Conservation (phyloP, 2,329 filamentous ascomycete species). For the Torrubiella hemipterigena region DNA sequence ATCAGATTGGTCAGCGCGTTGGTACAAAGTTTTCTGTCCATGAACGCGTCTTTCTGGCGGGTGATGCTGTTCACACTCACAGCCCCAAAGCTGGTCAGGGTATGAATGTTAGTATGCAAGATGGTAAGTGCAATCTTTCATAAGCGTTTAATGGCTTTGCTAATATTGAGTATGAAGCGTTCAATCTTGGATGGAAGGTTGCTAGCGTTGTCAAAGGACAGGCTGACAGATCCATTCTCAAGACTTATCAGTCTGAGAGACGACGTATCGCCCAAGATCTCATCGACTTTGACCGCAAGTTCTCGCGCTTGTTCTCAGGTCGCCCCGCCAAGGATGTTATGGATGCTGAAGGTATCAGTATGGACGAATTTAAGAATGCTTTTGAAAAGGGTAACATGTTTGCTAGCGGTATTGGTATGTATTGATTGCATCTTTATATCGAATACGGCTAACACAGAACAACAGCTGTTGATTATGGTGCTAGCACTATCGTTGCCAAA, state of each 20-base stretch:
- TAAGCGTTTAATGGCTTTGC: conserved; percentile 6
- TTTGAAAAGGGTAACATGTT: conserved; percentile 50
- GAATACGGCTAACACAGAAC: conserved; percentile 8
- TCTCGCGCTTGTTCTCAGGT: conserved; percentile 43
- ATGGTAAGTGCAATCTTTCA: conserved; percentile 21
- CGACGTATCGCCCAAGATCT: conserved; percentile 51
- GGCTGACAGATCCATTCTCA: conserved; percentile 27
- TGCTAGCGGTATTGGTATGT: conserved; percentile 36
- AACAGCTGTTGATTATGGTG: conserved; percentile 41
- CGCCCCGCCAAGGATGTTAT: conserved; percentile 46
- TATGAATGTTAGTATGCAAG: conserved; percentile 64
- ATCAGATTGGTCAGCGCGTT: conserved; percentile 56
- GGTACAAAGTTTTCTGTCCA: conserved; percentile 42
- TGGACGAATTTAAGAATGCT: conserved; percentile 49
- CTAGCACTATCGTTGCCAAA: conserved; percentile 44
- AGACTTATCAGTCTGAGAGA: conserved; percentile 40
- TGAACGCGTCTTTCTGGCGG: conserved; percentile 55
- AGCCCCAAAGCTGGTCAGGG: conserved; percentile 55
- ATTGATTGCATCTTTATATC: conserved; percentile 4
- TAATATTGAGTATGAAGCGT: conserved; percentile 17
- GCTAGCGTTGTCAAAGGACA: conserved; percentile 32
- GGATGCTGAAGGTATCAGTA: conserved; percentile 48
- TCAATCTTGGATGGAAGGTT: conserved; percentile 47
- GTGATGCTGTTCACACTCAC: conserved; percentile 50
- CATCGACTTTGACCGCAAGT: conserved; percentile 50